Percentiles rank a stretch among this genome's conserved stretches.
Evolutionary conservation across 202 grass and related monocot genomes (phyloP).

Genomic region (Setaria viridis): DNA sequence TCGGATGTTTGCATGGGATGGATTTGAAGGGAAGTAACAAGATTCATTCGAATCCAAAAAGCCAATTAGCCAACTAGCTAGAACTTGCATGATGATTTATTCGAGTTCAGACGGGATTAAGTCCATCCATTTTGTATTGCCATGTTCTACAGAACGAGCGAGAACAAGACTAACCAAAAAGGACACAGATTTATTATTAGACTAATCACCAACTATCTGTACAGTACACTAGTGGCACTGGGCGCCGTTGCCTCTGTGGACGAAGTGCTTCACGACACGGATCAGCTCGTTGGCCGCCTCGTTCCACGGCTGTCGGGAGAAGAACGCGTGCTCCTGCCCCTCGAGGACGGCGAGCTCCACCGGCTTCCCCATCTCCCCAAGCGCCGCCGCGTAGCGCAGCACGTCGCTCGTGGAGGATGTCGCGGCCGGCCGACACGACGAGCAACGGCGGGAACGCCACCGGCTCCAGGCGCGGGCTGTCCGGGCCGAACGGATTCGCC

Average conservation of each 20-base stretch:
- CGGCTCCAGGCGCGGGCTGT: not conserved
- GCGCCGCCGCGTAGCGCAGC: slow-evolving; percentile 45
- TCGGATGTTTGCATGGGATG: too few relatives aligned
- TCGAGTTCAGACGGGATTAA: too few relatives aligned
- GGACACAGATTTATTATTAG: not conserved
- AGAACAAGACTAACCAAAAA: too few relatives aligned
- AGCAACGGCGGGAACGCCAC: slow-evolving; percentile 45
- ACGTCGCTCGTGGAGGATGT: slow-evolving; percentile 48
- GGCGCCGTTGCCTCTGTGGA: not conserved
- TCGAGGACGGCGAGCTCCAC: slow-evolving; percentile 50
- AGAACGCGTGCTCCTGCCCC: slow-evolving; percentile 47
- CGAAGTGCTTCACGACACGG: not conserved
- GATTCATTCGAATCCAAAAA: too few relatives aligned
- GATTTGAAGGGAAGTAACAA: too few relatives aligned
- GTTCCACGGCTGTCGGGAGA: slow-evolving; percentile 40
- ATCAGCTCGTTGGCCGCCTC: not conserved
- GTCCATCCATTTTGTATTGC: too few relatives aligned
- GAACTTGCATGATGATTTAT: too few relatives aligned
- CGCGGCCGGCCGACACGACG: slow-evolving; percentile 49
- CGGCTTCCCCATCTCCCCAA: slow-evolving; percentile 45
- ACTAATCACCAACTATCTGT: not conserved
- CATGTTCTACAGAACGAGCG: too few relatives aligned
- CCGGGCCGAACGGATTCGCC: slow-evolving; percentile 37
- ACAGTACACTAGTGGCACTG: not conserved
- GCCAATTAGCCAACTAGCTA: too few relatives aligned